These are phyloP conservation scores for Xerocomellus intermedius DNA, from an alignment of 768 basidiomycete genomes.

Conservation along the genomic window DNA sequence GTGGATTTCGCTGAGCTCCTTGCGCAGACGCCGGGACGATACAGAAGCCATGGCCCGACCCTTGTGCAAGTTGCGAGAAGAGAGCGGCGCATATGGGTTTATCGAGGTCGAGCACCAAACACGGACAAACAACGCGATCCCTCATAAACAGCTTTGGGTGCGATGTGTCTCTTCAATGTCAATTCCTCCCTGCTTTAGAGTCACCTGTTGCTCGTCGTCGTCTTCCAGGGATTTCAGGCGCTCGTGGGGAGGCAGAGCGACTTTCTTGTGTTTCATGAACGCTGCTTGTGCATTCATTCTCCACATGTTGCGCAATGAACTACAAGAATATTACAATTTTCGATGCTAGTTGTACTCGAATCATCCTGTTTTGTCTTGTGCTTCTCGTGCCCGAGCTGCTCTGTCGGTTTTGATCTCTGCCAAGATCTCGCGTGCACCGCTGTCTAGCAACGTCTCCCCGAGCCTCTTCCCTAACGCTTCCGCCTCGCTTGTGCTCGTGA, in stretches of 20 bases:
- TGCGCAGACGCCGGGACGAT: slow-evolving; percentile 60
- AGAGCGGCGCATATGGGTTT: slow-evolving; percentile 1
- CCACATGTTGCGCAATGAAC: slow-evolving; percentile 20
- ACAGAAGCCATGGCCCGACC: slow-evolving; percentile 55
- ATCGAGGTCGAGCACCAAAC: slow-evolving; percentile 28
- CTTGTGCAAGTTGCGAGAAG: slow-evolving; percentile 14
- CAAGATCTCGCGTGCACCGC: slow-evolving; percentile 77
- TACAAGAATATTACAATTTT: slow-evolving; percentile 24
- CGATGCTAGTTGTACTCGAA: neutral
- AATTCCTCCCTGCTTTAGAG: slow-evolving; percentile 63
- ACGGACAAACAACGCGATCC: slow-evolving; percentile 35
- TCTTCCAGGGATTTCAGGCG: slow-evolving; percentile 53
- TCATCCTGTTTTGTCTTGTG: slow-evolving; percentile 29
- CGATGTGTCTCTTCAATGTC: slow-evolving; percentile 31
- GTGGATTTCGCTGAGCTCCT: slow-evolving; percentile 69
- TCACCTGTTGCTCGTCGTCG: slow-evolving; percentile 54
- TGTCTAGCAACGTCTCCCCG: slow-evolving; percentile 60
- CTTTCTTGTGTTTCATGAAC: slow-evolving; percentile 27
- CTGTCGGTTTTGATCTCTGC: slow-evolving; percentile 79
- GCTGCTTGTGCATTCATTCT: slow-evolving; percentile 13
- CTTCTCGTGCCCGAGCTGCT: slow-evolving; percentile 44
- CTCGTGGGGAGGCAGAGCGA: slow-evolving; percentile 66
- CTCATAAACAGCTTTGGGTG: slow-evolving; percentile 26
- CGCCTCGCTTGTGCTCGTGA: slow-evolving; percentile 56
- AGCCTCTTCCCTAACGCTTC: slow-evolving; percentile 67